Evolutionary conservation across 2,329 filamentous ascomycete species (phyloP), one percentile per base, ranked within the genome.

Genomic region (Metarhizium brunneum): DNA sequence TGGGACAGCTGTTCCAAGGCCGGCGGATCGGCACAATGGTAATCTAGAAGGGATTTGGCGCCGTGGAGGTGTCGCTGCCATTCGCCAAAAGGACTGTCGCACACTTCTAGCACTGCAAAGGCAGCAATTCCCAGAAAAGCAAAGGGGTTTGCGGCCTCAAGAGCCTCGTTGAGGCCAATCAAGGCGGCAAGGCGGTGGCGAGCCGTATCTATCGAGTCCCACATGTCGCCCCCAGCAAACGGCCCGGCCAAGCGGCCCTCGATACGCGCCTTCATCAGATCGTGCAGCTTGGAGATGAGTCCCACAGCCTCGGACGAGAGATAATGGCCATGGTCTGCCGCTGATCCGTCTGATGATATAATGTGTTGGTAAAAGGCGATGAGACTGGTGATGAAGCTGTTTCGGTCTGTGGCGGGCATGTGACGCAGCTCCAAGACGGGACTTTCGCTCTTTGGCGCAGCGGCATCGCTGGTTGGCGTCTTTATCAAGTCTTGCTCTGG

Each of bases 71-170:
- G 72, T 5, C 69, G 64, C 45, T 69, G 57, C 72, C 73, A 68
- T 50, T 69, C 64, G 0, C 69, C 69, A 54, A 75, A 76, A 0
- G 70, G 65, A 0, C 70, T 67, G 35, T 73, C 71, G 43, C 68
- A 73, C 0, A 76, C 72, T 13, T 75, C 73, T 30, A 75, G 71
- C 38, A 76, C 69, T 0, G 73, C 72, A 57, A 76, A 75, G 0
- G 70, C 72, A 0, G 72, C 72, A 18, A 76, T 75, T 1, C 72
- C 73, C 4, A 76, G 65, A 8, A 76, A 65, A 0, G 73, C 73
- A 51, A 74, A 66, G 0, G 73, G 73, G 38, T 75, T 68, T 2
- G 70, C 71, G 0, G 66, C 70, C 36, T 68, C 67, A 2, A 76
- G 63, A 6, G 71, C 69, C 45, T 69, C 65, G 56, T 69, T 73